Conservation (phyloP, 495 filamentous ascomycete genomes). For the Aspergillus homomorphus region DNA sequence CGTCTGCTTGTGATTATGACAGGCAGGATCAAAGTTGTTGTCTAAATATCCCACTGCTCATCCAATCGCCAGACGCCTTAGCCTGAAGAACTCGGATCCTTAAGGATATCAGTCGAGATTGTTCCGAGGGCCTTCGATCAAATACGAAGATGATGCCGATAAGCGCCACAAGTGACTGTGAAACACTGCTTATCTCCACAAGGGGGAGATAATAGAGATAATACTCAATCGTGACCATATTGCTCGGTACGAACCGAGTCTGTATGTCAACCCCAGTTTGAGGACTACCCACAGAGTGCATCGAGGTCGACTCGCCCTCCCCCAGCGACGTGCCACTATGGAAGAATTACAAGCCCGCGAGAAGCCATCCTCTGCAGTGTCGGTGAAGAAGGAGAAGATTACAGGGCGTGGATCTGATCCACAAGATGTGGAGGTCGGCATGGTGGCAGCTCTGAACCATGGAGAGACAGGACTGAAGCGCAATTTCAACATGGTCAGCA, state of each 20-base stretch:
- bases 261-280: not conserved
- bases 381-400: not conserved
- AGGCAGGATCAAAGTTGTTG: not conserved
- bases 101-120: not conserved
- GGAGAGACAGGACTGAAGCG: constrained; percentile 23
- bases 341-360: not conserved
- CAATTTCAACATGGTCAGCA: constrained; percentile 26
- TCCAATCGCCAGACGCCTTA: not conserved
- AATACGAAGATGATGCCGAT: not conserved
- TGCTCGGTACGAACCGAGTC: not conserved
- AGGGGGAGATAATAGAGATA: not conserved
- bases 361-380: not conserved
- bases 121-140: not conserved
- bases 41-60: not conserved
- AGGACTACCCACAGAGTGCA: not conserved
- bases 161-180: not conserved
- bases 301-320: not conserved
- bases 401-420: not conserved
- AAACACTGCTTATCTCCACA: not conserved
- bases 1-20: too few relatives aligned
- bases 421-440: constrained; percentile 11
- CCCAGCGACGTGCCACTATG: not conserved
- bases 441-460: not conserved
- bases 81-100: not conserved
- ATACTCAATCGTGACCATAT: not conserved